Evolutionary conservation across 2,329 filamentous ascomycete genomes (phyloP), one percentile per base, ranked within the genome.

Genomic region (Xylariaceae sp.): DNA sequence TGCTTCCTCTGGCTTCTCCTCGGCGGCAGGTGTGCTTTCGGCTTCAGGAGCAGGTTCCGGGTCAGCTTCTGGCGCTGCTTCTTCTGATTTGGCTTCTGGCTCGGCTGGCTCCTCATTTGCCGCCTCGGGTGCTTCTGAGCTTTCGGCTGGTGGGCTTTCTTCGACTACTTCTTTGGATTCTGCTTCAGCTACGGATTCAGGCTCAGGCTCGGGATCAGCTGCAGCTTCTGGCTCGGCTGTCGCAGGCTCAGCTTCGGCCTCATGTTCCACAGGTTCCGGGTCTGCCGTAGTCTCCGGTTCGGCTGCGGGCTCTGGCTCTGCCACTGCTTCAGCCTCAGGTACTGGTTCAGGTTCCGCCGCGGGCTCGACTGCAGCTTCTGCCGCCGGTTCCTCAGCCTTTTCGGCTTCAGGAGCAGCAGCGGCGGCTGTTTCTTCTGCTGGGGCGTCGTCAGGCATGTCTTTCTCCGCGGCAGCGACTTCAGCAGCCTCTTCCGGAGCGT

Each of bases 321-420:
- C n/a, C 37, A 42, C 34, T 22, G 43, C 37, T 3, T 47, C 45
- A 20, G 40, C 27, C 17, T 49, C 36, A 22, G 40, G 16, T 23
- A 32, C 43, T 17, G 44, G 40, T 6, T 42, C 36, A 16, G 48
- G 35, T 14, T 41, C 48, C 20, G 33, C 34, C 21, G 44, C 17
- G 19, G 47, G 44, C 23, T 50, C 44, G 8, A 50, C 35, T 37
- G 49, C 44, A 8, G 32, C 19, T 38, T 41, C 40, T 25, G 33
- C 21, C 21, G 50, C 49, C 11, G 37, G 27, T 44, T 53, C 49
- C 29, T 54, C 46, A 5, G 29, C 38, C 32, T 52, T 35, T 2
- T 11, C 22, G 6, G 42, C 2, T 5, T 45, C 45, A n/a, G 17
- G n/a, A 20, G 40, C n/a, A 16, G 37, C 27, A 33, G 38, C 3